phyloP scores from a whole-genome alignment of 108 stramenopile genomes.

The Cyclotella choctawhatcheeana region DNA sequence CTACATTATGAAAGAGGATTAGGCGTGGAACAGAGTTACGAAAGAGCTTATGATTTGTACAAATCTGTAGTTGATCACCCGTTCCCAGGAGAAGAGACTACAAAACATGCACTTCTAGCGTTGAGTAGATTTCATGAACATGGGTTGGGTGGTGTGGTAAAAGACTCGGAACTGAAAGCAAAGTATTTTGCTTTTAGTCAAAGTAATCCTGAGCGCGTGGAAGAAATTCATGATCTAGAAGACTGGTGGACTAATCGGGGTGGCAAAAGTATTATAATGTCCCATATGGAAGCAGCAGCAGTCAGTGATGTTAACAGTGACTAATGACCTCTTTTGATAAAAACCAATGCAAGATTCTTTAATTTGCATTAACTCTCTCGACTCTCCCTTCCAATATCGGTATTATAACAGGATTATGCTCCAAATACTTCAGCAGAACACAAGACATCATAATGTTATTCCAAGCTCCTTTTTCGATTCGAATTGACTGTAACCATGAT shows the following conservation, averaged over 20 bases:
- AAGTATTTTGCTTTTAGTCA: conserved; percentile 8
- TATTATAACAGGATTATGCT: conserved; percentile 4
- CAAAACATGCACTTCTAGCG: conserved; percentile 2
- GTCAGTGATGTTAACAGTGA: too few relatives aligned
- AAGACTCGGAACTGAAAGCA: background rate
- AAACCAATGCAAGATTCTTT: too few relatives aligned
- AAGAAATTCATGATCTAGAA: conserved; percentile 2
- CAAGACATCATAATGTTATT: conserved; percentile 26
- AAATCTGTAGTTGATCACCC: conserved; percentile 5
- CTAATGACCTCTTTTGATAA: too few relatives aligned
- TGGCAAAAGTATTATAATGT: background rate
- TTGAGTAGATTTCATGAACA: conserved; percentile 9
- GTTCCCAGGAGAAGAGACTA: background rate
- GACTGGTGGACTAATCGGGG: background rate
- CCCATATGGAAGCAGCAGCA: conserved; percentile 2
- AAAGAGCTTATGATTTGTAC: conserved; percentile 2
- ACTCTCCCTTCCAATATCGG: conserved; percentile 37
- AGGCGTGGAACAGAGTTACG: background rate
- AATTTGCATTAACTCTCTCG: too few relatives aligned
- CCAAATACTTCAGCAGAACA: conserved; percentile 43
- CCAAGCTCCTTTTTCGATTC: conserved; percentile 25
- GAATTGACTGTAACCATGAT: conserved; percentile 26
- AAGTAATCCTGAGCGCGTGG: background rate
- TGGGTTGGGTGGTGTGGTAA: background rate
- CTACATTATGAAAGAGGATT: conserved; percentile 8